These are phyloP conservation scores for Evernia prunastri DNA, from an alignment of 495 filamentous ascomycete species.

Conservation along the genomic window DNA sequence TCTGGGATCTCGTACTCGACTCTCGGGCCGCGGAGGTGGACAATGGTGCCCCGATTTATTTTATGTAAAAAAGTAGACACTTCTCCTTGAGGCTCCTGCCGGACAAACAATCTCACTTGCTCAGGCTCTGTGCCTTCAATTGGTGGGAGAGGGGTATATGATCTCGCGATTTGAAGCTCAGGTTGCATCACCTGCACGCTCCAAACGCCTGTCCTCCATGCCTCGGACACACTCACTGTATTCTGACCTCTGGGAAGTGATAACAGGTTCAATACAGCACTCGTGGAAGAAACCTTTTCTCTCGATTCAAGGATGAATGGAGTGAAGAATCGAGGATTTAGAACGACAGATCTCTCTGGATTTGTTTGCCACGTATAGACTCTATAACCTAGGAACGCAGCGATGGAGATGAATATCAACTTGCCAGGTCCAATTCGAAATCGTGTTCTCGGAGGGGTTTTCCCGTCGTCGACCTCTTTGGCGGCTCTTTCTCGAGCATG, in stretches of 20 bases:
- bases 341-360: slow-evolving; percentile 17
- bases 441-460: not conserved
- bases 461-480: not conserved
- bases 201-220: slow-evolving; percentile 62
- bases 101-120: slow-evolving; percentile 50
- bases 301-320: slow-evolving; percentile 55
- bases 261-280: slow-evolving; percentile 59
- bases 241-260: slow-evolving; percentile 32
- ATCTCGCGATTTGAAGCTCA: slow-evolving; percentile 76
- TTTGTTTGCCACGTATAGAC: slow-evolving; percentile 22
- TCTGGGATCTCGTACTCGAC: slow-evolving; percentile 58
- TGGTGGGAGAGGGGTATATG: slow-evolving; percentile 81
- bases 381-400: slow-evolving; percentile 7
- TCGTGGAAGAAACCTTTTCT: slow-evolving; percentile 65
- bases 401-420: slow-evolving; percentile 13
- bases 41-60: slow-evolving; percentile 50
- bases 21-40: slow-evolving; percentile 74
- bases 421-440: slow-evolving; percentile 23
- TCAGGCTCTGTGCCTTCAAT: slow-evolving; percentile 30
- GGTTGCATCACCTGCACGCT: slow-evolving; percentile 92
- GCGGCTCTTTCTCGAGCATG: not conserved
- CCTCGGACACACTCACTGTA: slow-evolving; percentile 41
- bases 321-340: slow-evolving; percentile 45
- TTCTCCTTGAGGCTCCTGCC: slow-evolving; percentile 49
- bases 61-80: slow-evolving; percentile 64